Percentiles rank a stretch among this genome's conserved stretches.
Conservation (phyloP, 2,329 filamentous ascomycete genomes). For the Apiospora saccharicola region DNA sequence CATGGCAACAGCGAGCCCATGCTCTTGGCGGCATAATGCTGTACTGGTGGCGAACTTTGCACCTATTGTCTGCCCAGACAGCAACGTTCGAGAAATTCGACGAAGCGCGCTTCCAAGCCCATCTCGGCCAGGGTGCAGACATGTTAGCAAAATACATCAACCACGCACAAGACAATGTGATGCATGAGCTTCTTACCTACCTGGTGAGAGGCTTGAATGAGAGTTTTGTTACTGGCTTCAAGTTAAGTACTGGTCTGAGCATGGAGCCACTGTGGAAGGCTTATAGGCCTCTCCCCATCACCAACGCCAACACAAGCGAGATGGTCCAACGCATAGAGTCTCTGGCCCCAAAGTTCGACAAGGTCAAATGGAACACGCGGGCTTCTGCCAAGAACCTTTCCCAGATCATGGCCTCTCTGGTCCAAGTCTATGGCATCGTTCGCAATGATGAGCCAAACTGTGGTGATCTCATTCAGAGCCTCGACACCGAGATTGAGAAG, state of each 20-base stretch:
- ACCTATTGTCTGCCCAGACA: slow-evolving; percentile 49
- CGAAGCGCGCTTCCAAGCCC: slow-evolving; percentile 70
- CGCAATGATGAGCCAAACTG: slow-evolving; percentile 52
- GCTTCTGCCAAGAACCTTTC: slow-evolving; percentile 60
- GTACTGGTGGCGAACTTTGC: slow-evolving; percentile 63
- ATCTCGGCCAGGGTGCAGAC: slow-evolving; percentile 60
- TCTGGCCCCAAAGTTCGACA: slow-evolving; percentile 67
- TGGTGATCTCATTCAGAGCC: slow-evolving; percentile 55
- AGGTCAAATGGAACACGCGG: slow-evolving; percentile 64
- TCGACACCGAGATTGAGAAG: slow-evolving; percentile 59
- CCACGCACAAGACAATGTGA: slow-evolving; percentile 35
- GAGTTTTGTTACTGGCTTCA: slow-evolving; percentile 74
- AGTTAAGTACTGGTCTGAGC: slow-evolving; percentile 75
- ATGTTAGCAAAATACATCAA: slow-evolving; percentile 47
- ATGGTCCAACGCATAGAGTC: slow-evolving; percentile 60
- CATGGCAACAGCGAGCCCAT: slow-evolving; percentile 44
- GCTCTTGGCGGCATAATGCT: slow-evolving; percentile 53
- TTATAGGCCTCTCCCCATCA: slow-evolving; percentile 70
- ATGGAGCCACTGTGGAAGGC: slow-evolving; percentile 82
- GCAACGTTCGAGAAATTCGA: slow-evolving; percentile 52
- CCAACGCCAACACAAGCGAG: slow-evolving; percentile 52
- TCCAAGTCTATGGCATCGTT: slow-evolving; percentile 63
- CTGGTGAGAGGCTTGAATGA: slow-evolving; percentile 54
- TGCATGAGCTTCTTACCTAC: slow-evolving; percentile 47
- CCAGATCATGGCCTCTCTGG: slow-evolving; percentile 61